Conservation (phyloP, 2,329 filamentous ascomycete species). For the Apiospora aurea region DNA sequence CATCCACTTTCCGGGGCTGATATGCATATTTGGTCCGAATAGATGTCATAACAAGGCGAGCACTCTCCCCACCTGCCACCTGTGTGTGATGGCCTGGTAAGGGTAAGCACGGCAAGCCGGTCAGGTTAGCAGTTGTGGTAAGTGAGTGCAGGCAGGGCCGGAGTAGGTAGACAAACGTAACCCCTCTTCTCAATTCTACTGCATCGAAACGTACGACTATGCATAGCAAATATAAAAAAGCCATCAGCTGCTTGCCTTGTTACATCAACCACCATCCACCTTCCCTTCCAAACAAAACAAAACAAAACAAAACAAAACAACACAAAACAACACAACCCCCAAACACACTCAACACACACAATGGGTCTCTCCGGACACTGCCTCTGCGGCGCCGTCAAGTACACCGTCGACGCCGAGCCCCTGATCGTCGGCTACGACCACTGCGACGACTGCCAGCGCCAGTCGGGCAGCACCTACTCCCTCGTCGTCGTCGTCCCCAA, state of each 20-base stretch:
- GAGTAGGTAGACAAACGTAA: not conserved
- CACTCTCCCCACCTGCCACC: constrained; percentile 1
- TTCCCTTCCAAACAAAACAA: not conserved
- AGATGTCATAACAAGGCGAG: constrained; percentile 15
- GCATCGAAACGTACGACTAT: constrained; percentile 4
- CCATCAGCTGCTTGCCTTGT: not conserved
- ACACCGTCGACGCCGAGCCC: constrained; percentile 56
- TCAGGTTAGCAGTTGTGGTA: not conserved
- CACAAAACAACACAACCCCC: not conserved
- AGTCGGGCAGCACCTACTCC: constrained; percentile 73
- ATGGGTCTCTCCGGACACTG: constrained; percentile 75
- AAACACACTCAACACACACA: not conserved
- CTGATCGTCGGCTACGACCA: constrained; percentile 68
- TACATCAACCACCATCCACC: not conserved
- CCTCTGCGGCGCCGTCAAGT: constrained; percentile 75
- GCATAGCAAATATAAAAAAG: not conserved
- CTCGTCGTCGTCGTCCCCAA: constrained; percentile 71
- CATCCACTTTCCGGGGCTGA: constrained; percentile 19
- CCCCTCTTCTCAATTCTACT: not conserved
- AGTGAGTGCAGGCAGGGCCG: not conserved
- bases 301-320: not conserved
- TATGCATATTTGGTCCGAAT: constrained; percentile 13
- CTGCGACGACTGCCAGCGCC: constrained; percentile 77
- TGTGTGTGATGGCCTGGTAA: not conserved
- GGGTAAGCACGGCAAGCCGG: not conserved